Evolutionary conservation across 441 rosid species (phyloP).

Genomic region (Mallotus repandus): DNA sequence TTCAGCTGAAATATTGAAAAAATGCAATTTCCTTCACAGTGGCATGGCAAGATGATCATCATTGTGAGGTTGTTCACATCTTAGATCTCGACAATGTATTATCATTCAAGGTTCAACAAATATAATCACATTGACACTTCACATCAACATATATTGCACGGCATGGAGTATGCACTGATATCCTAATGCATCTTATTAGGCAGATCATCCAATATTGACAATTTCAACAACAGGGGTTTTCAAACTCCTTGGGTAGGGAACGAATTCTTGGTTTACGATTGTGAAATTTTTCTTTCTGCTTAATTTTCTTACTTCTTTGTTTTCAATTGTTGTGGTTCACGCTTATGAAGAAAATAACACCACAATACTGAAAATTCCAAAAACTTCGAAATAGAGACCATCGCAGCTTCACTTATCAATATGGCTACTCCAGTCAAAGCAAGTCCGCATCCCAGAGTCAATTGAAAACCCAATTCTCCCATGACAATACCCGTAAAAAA

Average conservation of each 20-base stretch:
- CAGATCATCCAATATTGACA: too few species aligned
- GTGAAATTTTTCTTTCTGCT: neutral
- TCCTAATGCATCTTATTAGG: neutral
- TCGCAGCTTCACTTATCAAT: neutral
- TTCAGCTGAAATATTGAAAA: neutral
- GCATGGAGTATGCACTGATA: neutral
- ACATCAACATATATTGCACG: neutral
- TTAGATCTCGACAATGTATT: neutral
- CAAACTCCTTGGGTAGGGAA: too few species aligned
- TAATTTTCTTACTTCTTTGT: neutral
- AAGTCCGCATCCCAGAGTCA: neutral
- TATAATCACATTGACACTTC: neutral
- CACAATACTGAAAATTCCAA: neutral
- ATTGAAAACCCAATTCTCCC: neutral
- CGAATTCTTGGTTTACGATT: neutral
- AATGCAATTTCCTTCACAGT: neutral
- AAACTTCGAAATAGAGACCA: neutral
- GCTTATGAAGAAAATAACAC: neutral
- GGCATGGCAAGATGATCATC: neutral
- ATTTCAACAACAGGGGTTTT: neutral
- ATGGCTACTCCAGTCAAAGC: slow-evolving; percentile 2
- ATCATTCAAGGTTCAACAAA: neutral
- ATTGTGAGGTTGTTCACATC: neutral
- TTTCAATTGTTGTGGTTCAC: too few species aligned
- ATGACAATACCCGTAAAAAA: neutral